These are phyloP conservation scores for Somion occarium DNA, from an alignment of 1,284 basidiomycete species.

Conservation along the genomic window DNA sequence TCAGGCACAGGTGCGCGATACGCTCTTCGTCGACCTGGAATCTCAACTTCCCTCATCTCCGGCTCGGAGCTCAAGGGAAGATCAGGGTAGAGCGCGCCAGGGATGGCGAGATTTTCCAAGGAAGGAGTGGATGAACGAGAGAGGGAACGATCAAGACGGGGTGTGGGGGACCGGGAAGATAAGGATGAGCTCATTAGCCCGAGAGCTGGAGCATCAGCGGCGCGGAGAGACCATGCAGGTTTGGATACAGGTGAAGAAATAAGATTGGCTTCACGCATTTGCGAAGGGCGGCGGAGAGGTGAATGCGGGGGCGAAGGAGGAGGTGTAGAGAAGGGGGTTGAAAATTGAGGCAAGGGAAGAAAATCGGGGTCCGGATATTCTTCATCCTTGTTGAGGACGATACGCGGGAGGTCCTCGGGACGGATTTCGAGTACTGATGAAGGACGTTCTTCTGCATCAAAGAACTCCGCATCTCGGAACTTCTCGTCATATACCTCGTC, in stretches of 20 bases:
- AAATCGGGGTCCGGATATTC: slow-evolving; percentile 26
- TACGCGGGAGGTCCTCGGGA: slow-evolving; percentile 14
- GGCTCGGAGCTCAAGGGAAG: slow-evolving; percentile 2
- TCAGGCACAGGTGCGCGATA: slow-evolving; percentile 37
- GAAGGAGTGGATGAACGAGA: slow-evolving; percentile 11
- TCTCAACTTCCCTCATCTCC: slow-evolving; percentile 11
- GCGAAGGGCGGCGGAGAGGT: slow-evolving; percentile 19
- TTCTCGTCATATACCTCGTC: slow-evolving; percentile 29
- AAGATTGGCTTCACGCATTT: slow-evolving; percentile 28
- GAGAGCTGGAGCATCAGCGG: slow-evolving; percentile 28
- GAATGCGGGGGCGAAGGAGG: slow-evolving; percentile 21
- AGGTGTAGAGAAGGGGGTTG: slow-evolving; percentile 21
- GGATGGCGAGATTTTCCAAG: slow-evolving; percentile 16
- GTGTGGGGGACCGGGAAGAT: slow-evolving; percentile 9
- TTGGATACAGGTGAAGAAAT: slow-evolving; percentile 22
- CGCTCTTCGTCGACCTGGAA: slow-evolving; percentile 19
- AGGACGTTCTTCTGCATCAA: slow-evolving; percentile 30
- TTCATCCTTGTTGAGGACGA: slow-evolving; percentile 13
- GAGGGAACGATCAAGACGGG: slow-evolving; percentile 11
- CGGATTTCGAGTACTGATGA: slow-evolving; percentile 14
- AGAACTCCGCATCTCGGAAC: slow-evolving; percentile 33
- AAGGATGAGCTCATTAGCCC: slow-evolving; percentile 16
- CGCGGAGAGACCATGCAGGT: slow-evolving; percentile 39
- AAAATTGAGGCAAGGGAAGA: slow-evolving; percentile 24
- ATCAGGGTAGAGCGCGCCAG: slow-evolving; percentile 18